Conservation (phyloP, 352 stramenopile species). For the Globisporangium radiosum region DNA sequence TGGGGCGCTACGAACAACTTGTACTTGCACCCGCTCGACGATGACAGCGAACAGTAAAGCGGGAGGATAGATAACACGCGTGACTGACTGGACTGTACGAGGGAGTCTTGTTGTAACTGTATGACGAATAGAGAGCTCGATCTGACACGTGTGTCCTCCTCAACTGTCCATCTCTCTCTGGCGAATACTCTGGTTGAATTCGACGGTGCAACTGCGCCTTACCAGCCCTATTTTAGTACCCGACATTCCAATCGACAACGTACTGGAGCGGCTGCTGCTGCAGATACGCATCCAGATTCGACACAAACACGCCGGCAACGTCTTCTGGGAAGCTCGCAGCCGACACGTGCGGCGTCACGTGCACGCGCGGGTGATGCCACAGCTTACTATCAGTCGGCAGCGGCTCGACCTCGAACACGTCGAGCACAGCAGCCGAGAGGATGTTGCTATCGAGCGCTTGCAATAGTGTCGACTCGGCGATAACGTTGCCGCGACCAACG, state of each 20-base stretch:
- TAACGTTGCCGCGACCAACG: constrained; percentile 79
- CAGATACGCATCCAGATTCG: constrained; percentile 50
- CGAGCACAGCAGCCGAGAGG: constrained; percentile 57
- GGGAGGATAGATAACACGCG: too few relatives aligned
- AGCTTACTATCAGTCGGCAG: constrained; percentile 45
- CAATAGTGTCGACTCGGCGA: constrained; percentile 48
- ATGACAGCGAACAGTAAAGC: too few relatives aligned
- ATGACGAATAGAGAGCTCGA: too few relatives aligned
- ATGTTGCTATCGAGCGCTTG: constrained; percentile 47
- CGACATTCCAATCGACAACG: constrained; percentile 39
- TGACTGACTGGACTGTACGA: too few relatives aligned
- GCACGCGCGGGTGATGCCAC: constrained; percentile 54
- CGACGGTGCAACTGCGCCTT: too few relatives aligned
- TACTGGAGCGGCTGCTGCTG: constrained; percentile 30
- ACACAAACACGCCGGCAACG: constrained; percentile 67
- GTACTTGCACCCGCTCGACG: too few relatives aligned
- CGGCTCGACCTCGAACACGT: constrained; percentile 58
- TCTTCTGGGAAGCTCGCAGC: constrained; percentile 69
- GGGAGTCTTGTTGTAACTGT: too few relatives aligned
- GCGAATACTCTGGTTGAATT: too few relatives aligned
- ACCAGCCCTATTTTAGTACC: constrained; percentile 26
- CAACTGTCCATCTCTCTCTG: too few relatives aligned
- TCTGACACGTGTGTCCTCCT: too few relatives aligned
- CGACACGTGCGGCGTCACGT: constrained; percentile 78
- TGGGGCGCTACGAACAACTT: too few relatives aligned